Conservation (phyloP, 2,329 filamentous ascomycete species). For the Scedosporium aurantiacum region DNA sequence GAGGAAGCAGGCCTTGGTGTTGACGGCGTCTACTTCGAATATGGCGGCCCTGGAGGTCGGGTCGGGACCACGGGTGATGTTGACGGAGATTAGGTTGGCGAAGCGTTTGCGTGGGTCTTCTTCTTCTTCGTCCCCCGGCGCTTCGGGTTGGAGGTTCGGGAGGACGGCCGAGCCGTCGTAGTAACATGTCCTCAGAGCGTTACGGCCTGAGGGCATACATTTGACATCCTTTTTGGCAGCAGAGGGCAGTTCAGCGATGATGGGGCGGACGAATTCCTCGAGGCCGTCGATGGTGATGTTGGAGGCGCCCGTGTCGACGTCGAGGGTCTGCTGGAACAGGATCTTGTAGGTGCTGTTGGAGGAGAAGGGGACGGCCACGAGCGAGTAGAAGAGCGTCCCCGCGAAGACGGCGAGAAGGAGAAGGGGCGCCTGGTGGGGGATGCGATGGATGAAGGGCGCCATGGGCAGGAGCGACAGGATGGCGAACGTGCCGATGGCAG, state of each 20-base stretch:
- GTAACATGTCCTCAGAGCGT: conserved; percentile 52
- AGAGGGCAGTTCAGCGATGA: conserved; percentile 61
- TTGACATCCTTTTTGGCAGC: conserved; percentile 49
- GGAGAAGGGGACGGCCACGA: conserved; percentile 82
- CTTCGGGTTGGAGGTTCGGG: conserved; percentile 48
- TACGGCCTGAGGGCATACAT: conserved; percentile 35
- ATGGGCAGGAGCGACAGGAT: conserved; percentile 65
- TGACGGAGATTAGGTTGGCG: conserved; percentile 36
- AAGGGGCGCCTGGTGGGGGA: conserved; percentile 70
- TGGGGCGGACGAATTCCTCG: conserved; percentile 52
- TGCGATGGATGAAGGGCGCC: conserved; percentile 75
- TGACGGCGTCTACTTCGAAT: conserved; percentile 57
- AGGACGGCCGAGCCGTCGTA: conserved; percentile 53
- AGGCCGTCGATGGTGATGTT: conserved; percentile 59
- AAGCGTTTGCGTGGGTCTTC: conserved; percentile 20
- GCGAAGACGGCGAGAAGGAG: conserved; percentile 64
- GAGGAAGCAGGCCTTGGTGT: conserved; percentile 71
- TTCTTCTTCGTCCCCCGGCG: conserved; percentile 26
- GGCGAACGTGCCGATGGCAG: conserved; percentile 56
- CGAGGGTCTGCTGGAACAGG: conserved; percentile 72
- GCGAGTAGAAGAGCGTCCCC: conserved; percentile 74
- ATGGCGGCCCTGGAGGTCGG: conserved; percentile 37
- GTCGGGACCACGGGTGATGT: conserved; percentile 31
- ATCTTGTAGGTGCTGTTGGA: conserved; percentile 69
- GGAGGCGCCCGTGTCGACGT: conserved; percentile 64